Evolutionary conservation across 2,329 filamentous ascomycete genomes (phyloP), one percentile per base, ranked within the genome.

Genomic region (Fusarium marasasianum): DNA sequence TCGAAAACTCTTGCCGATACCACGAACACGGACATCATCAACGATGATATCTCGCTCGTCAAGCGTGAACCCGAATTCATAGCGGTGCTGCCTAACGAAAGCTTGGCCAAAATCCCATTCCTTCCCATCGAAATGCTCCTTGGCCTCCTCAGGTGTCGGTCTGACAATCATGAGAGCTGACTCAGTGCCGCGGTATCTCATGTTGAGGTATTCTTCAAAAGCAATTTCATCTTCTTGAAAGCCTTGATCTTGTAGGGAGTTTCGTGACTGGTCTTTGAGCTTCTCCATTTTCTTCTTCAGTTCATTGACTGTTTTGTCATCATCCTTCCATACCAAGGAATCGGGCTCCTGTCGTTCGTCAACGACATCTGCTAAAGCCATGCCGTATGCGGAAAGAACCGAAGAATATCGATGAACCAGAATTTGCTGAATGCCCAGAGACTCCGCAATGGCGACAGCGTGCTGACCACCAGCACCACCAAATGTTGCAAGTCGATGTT

Each of bases 171-270:
- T 98, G 47, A 98, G 87, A 2, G 95, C 94, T 13, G 94, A 97
- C 80, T 98, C 95, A 0, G 95, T 98, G 17, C 95, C 95, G 41
- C 94, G 90, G 79, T 98, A 98, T 65, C 95, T 88, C 92, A 98
- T 95, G 80, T 98, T 98, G 64, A 98, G 89, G 79, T 98, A 98
- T 80, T 97, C 93, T 80, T 98, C 95, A 78, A 96, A 97, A 0
- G 91, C 87, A 31, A 98, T 93, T 38, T 94, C 90, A 10, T 89
- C 84, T 48, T 93, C 89, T 4, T 87, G 85, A 79, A 98, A 98
- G 0, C 95, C 95, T 82, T 98, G 95, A 5, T 93, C 91, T 29
- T 86, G 85, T 9, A 98, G 84, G 1, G 90, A 89, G 24, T 86
- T 84, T 1, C 86, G 88, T 0, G 94, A 95, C 79, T 92, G 94